Evolutionary conservation across 176 grass and related monocot species (phyloP).

Genomic region (Oryza australiensis): DNA sequence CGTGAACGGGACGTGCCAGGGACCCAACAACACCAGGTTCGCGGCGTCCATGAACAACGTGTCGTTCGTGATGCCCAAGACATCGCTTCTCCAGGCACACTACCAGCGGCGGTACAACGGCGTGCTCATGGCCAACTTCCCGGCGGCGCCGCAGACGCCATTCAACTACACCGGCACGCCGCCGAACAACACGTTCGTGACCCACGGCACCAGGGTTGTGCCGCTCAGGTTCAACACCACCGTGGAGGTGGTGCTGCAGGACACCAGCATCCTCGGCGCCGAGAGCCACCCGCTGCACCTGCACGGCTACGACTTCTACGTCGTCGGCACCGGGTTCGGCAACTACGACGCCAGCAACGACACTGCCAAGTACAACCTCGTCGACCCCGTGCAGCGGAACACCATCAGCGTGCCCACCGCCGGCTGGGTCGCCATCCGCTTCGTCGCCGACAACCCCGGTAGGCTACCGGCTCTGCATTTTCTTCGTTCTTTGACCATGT

Average conservation of each 20-base stretch:
- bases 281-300: slow-evolving; percentile 88
- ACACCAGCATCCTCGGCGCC: slow-evolving; percentile 26
- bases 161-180: slow-evolving; percentile 86
- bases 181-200: slow-evolving; percentile 77
- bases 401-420: slow-evolving; percentile 69
- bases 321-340: slow-evolving; percentile 58
- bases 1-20: slow-evolving; percentile 66
- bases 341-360: slow-evolving; percentile 55
- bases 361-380: slow-evolving; percentile 53
- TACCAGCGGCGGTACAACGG: slow-evolving; percentile 55
- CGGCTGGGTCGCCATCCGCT: slow-evolving; percentile 79
- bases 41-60: slow-evolving; percentile 73
- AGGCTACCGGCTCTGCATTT: background rate
- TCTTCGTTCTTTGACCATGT: background rate
- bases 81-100: slow-evolving; percentile 64
- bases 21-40: slow-evolving; percentile 67
- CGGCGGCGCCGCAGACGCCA: slow-evolving; percentile 29
- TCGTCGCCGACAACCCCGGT: slow-evolving; percentile 77
- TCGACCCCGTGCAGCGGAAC: slow-evolving; percentile 74
- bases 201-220: slow-evolving; percentile 58
- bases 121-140: slow-evolving; percentile 51
- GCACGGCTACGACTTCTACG: slow-evolving; percentile 75
- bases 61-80: slow-evolving; percentile 64
- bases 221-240: slow-evolving; percentile 50
- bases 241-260: slow-evolving; percentile 57